These are phyloP conservation scores for Colletotrichum neosansevieriae DNA, from an alignment of 2,329 filamentous ascomycete species.

Conservation along the genomic window DNA sequence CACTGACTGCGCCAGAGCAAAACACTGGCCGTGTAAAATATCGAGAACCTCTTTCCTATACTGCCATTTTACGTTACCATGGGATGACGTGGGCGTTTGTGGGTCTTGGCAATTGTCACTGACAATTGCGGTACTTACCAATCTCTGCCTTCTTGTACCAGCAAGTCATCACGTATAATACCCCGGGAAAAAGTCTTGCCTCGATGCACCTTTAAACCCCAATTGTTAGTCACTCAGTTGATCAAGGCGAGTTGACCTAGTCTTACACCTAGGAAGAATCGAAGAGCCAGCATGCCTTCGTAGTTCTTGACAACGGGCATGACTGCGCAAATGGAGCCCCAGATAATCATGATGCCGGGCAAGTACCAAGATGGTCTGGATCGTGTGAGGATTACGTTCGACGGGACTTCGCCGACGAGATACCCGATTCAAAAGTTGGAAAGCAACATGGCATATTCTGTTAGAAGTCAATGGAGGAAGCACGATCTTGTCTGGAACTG, in stretches of 20 bases:
- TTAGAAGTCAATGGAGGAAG: not conserved
- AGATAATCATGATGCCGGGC: conserved; percentile 63
- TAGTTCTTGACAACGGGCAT: conserved; percentile 61
- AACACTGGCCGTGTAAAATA: conserved; percentile 65
- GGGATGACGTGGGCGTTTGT: conserved; percentile 11
- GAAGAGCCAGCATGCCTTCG: conserved; percentile 58
- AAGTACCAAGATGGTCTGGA: conserved; percentile 62
- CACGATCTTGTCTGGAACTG: not conserved
- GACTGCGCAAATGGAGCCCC: conserved; percentile 60
- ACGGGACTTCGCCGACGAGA: conserved; percentile 64
- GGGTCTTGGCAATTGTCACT: not conserved
- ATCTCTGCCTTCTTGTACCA: conserved; percentile 64
- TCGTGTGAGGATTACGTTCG: conserved; percentile 63
- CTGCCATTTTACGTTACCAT: conserved; percentile 20
- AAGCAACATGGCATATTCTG: conserved; percentile 61
- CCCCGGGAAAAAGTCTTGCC: conserved; percentile 59
- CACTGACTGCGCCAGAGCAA: conserved; percentile 63
- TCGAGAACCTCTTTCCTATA: conserved; percentile 61
- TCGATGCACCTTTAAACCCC: not conserved
- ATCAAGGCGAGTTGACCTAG: no score
- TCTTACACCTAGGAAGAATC: conserved; percentile 45
- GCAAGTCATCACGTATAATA: conserved; percentile 60
- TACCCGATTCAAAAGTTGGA: conserved; percentile 67
- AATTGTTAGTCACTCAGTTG: no score
- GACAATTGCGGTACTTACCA: conserved; percentile 10